Evolutionary conservation across 345 rosid genomes (phyloP).

Genomic region (Populus ilicifolia): DNA sequence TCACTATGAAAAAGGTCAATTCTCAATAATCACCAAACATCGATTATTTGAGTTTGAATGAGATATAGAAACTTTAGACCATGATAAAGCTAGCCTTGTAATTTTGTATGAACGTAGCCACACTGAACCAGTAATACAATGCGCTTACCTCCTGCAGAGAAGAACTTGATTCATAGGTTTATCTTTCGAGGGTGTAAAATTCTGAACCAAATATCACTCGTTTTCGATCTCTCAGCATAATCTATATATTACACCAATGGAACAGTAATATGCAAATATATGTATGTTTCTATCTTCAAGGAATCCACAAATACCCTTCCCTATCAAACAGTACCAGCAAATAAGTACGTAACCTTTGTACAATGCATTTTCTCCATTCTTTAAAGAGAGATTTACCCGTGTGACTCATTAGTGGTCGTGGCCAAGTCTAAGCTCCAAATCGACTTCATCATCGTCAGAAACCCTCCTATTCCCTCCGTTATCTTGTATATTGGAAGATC

Average conservation of each 20-base stretch:
- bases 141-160: neutral
- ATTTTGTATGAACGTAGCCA: neutral
- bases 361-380: neutral
- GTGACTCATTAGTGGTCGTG: slow-evolving; percentile 26
- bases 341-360: neutral
- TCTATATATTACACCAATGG: no score
- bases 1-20: neutral
- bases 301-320: neutral
- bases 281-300: neutral
- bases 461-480: slow-evolving; percentile 17
- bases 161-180: neutral
- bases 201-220: neutral
- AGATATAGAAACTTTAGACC: neutral
- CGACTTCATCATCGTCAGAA: slow-evolving; percentile 48
- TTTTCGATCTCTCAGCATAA: neutral
- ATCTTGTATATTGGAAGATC: slow-evolving; percentile 25
- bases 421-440: slow-evolving; percentile 91
- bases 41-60: neutral
- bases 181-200: neutral
- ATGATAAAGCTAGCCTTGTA: neutral
- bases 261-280: neutral
- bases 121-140: neutral
- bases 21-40: neutral
- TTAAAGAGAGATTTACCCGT: neutral
- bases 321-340: neutral